A percentile compares a stretch with the other conserved stretches of the same genome.
Conservation (phyloP, 768 basidiomycete genomes). For the Boletellus ananiceps region DNA sequence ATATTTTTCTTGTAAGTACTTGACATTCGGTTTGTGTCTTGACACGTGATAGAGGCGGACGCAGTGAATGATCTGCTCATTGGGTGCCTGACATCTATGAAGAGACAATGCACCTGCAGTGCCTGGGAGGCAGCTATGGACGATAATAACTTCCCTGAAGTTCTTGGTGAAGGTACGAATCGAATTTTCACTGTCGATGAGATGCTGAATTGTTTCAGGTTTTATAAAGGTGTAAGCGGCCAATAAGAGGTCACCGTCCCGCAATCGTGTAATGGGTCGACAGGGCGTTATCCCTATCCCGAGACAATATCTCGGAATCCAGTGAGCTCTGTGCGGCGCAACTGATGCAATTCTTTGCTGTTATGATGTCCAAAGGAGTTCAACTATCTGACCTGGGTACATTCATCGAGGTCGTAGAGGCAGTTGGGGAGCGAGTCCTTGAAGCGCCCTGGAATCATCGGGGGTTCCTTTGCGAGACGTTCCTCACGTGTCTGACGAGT, state of each 20-base stretch:
- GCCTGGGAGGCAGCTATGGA: slow-evolving; percentile 20
- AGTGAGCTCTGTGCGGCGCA: slow-evolving; percentile 10
- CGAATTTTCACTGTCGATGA: neutral
- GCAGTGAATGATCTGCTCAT: slow-evolving; percentile 20
- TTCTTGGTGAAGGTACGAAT: slow-evolving; percentile 19
- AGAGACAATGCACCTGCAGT: slow-evolving; percentile 9
- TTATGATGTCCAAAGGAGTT: slow-evolving; percentile 21
- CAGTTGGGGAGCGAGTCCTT: slow-evolving; percentile 14
- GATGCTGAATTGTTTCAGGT: slow-evolving; percentile 13
- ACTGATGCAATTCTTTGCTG: slow-evolving; percentile 24
- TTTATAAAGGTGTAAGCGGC: slow-evolving; percentile 15
- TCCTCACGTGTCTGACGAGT: slow-evolving; percentile 35
- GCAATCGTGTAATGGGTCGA: neutral
- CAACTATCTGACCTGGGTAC: slow-evolving; percentile 1
- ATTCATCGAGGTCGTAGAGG: slow-evolving; percentile 11
- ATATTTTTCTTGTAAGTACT: slow-evolving; percentile 15
- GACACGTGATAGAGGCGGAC: neutral
- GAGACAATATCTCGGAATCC: neutral
- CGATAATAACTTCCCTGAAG: slow-evolving; percentile 13
- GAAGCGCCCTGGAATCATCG: slow-evolving; percentile 2
- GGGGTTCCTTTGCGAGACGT: slow-evolving; percentile 30
- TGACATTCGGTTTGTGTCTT: neutral
- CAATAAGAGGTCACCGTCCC: neutral
- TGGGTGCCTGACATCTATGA: slow-evolving; percentile 15
- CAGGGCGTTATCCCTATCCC: slow-evolving; percentile 16